Evolutionary conservation across 768 basidiomycete genomes (phyloP), one percentile per base, ranked within the genome.

Genomic region (Lactifluus piperatus): DNA sequence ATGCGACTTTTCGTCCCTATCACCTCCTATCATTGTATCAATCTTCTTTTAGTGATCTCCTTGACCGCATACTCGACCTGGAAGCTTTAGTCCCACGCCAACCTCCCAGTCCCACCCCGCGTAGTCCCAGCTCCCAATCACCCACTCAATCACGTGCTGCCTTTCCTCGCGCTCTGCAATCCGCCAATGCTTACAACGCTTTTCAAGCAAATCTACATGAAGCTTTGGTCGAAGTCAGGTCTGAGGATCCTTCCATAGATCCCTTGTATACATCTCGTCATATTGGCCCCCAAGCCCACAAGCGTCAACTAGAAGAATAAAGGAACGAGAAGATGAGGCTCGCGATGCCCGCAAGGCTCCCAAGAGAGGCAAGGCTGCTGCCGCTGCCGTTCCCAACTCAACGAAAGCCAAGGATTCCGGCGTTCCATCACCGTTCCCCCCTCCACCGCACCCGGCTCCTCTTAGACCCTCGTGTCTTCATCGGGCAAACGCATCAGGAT

Each of bases 401-500:
- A n/a, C n/a, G n/a, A n/a, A n/a, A n/a, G n/a, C n/a, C n/a, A n/a
- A n/a, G n/a, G n/a, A n/a, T 67, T n/a, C n/a, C 59, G 39, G 57
- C 58, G 55, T 68, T 59, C 50, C 57, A 3, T 18, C 57, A 34
- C 49, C 72, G 71, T 27, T 62, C 66, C 30, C 69, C 70, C 58
- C 57, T 43, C 59, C 62, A 30, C n/a, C n/a, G n/a, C n/a, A n/a
- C n/a, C n/a, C n/a, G n/a, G n/a, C n/a, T n/a, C n/a, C n/a, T n/a
- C n/a, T n/a, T n/a, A n/a, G n/a, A n/a, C n/a, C n/a, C n/a, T n/a
- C n/a, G n/a, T n/a, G n/a, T n/a, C n/a, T n/a, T n/a, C n/a, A 48
- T 74, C 74, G n/a, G 80, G 80, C 11, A 73, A 78, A 29, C 72
- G 77, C 24, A 65, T 80, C n/a, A n/a, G n/a, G n/a, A n/a, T n/a